Conservation (phyloP, 2,329 filamentous ascomycete genomes). For the Herpotrichia juniperi region DNA sequence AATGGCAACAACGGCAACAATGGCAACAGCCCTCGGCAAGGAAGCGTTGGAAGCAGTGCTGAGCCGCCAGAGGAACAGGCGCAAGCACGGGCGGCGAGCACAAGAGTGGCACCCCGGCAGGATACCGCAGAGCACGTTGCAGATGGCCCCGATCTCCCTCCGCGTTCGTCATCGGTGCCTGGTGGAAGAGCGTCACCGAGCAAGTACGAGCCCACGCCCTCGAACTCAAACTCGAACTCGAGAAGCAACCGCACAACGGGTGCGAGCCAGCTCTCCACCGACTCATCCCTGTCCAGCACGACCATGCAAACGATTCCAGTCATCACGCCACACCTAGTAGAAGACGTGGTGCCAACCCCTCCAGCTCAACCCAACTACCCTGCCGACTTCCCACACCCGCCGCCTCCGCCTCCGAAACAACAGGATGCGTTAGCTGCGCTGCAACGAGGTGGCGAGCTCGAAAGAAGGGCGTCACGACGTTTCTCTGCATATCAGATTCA, state of each 20-base stretch:
- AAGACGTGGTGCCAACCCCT: constrained; percentile 55
- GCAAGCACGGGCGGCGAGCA: constrained; percentile 49
- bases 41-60: constrained; percentile 38
- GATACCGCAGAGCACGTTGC: constrained; percentile 47
- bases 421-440: constrained; percentile 90
- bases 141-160: constrained; percentile 50
- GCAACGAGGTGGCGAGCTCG: constrained; percentile 89
- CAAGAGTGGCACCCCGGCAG: constrained; percentile 47
- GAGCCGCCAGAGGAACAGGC: constrained; percentile 47
- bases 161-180: constrained; percentile 54
- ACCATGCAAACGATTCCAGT: constrained; percentile 79
- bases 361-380: constrained; percentile 50
- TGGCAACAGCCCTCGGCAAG: constrained; percentile 47
- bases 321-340: constrained; percentile 73
- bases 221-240: constrained; percentile 37
- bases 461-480: constrained; percentile 86
- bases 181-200: constrained; percentile 52
- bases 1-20: too few species aligned
- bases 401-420: constrained; percentile 79
- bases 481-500: constrained; percentile 98
- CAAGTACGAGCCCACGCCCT: constrained; percentile 47
- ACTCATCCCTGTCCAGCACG: constrained; percentile 73
- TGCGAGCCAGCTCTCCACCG: constrained; percentile 40
- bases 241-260: constrained; percentile 39
- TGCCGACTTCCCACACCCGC: constrained; percentile 72